A percentile compares a stretch with the other conserved stretches of the same genome.
These are phyloP conservation scores for Colletotrichum melonis DNA, from an alignment of 2,329 filamentous ascomycete species.

Conservation along the genomic window DNA sequence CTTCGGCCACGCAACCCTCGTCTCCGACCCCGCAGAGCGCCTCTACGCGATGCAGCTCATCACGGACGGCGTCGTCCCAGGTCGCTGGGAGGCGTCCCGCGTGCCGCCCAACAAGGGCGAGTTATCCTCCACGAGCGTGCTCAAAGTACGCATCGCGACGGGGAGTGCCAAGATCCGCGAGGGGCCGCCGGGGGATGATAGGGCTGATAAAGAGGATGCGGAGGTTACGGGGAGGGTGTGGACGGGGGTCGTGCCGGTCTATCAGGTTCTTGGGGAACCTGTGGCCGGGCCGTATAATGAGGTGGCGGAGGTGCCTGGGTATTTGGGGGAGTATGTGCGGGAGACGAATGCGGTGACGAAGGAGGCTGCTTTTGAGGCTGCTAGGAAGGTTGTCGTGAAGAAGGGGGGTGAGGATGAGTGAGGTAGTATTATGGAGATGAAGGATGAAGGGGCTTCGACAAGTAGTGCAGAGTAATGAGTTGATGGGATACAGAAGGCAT, in stretches of 20 bases:
- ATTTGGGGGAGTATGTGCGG: slow-evolving; percentile 62
- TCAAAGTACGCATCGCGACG: slow-evolving; percentile 74
- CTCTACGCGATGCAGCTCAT: slow-evolving; percentile 83
- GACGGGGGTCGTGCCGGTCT: slow-evolving; percentile 72
- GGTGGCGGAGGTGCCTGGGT: slow-evolving; percentile 68
- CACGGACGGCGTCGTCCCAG: slow-evolving; percentile 77
- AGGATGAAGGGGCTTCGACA: too few relatives aligned
- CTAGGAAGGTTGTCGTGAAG: neutral
- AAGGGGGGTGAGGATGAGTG: neutral
- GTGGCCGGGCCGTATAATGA: slow-evolving; percentile 69
- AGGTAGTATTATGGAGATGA: too few relatives aligned
- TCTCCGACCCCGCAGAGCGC: slow-evolving; percentile 77
- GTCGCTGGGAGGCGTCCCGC: slow-evolving; percentile 76
- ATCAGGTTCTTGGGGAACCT: slow-evolving; percentile 72
- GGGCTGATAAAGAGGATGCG: slow-evolving; percentile 57
- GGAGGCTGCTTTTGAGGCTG: slow-evolving; percentile 41
- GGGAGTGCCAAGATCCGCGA: slow-evolving; percentile 81
- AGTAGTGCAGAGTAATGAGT: too few relatives aligned
- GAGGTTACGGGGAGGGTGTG: slow-evolving; percentile 57
- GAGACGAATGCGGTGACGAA: slow-evolving; percentile 48
- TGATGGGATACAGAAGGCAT: too few relatives aligned
- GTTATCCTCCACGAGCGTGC: slow-evolving; percentile 78
- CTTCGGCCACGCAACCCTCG: slow-evolving; percentile 78
- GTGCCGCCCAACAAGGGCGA: slow-evolving; percentile 79
- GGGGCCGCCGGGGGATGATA: slow-evolving; percentile 70